A percentile compares a stretch with the other conserved stretches of the same genome.
These are phyloP conservation scores for Decorospora gaudefroyi DNA, from an alignment of 2,329 filamentous ascomycete species.

Conservation along the genomic window DNA sequence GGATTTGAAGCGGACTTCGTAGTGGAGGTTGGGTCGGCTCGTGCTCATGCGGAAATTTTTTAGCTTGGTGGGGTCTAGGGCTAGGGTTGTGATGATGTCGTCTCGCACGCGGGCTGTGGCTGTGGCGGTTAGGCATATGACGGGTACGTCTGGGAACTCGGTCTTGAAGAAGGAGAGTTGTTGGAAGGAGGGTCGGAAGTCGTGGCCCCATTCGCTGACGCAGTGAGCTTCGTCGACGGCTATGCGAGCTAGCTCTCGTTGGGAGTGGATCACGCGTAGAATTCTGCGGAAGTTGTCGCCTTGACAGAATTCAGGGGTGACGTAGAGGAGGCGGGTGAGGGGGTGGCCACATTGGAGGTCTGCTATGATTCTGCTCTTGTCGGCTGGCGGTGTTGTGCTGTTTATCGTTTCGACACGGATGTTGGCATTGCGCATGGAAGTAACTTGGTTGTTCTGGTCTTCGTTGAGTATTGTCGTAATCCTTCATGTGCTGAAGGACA, in stretches of 20 bases:
- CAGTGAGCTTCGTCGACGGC: slow-evolving; percentile 96
- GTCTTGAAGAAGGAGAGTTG: slow-evolving; percentile 82
- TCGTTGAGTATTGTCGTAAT: slow-evolving; percentile 14
- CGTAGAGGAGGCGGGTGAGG: slow-evolving; percentile 80
- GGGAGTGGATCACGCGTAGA: slow-evolving; percentile 72
- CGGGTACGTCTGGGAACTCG: slow-evolving; percentile 80
- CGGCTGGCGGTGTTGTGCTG: slow-evolving; percentile 70
- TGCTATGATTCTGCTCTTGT: slow-evolving; percentile 70
- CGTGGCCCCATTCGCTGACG: slow-evolving; percentile 97
- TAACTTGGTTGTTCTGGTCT: slow-evolving; percentile 83
- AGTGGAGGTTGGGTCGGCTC: slow-evolving; percentile 81
- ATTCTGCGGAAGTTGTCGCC: slow-evolving; percentile 75
- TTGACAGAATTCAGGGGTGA: slow-evolving; percentile 88
- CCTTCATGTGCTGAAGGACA: slow-evolving; percentile 13
- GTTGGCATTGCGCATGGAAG: slow-evolving; percentile 71
- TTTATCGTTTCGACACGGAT: slow-evolving; percentile 87
- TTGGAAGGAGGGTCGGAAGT: slow-evolving; percentile 93
- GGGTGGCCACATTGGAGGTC: slow-evolving; percentile 91
- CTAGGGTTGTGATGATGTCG: slow-evolving; percentile 80
- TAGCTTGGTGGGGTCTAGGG: slow-evolving; percentile 66
- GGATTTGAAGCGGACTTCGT: slow-evolving; percentile 82
- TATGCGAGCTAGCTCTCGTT: slow-evolving; percentile 83
- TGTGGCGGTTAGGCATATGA: slow-evolving; percentile 92
- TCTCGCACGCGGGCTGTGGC: slow-evolving; percentile 78
- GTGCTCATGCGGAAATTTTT: slow-evolving; percentile 83